Evolutionary conservation across 768 basidiomycete genomes (phyloP).

Genomic region (Suillus plorans): DNA sequence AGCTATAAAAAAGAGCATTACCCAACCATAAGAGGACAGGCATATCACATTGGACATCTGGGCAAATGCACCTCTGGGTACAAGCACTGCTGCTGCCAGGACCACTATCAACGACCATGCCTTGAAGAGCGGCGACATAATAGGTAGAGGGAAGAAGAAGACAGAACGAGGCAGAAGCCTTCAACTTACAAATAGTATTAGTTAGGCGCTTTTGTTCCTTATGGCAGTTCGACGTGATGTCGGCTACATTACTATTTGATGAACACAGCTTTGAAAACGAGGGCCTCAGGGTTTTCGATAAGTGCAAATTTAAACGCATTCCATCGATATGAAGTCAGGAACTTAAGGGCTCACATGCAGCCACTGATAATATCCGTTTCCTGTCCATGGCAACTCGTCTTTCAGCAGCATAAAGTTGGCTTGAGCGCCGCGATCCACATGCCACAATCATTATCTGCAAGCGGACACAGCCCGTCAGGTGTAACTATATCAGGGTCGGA

Average conservation of each 20-base stretch:
- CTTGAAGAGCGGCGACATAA: slow-evolving; percentile 7
- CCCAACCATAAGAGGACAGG: slow-evolving; percentile 25
- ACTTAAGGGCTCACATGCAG: too few species aligned
- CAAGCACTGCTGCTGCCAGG: slow-evolving; percentile 18
- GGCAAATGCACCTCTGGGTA: slow-evolving; percentile 18
- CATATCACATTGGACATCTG: slow-evolving; percentile 27
- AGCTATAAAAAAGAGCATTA: slow-evolving; percentile 9
- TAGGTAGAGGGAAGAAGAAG: slow-evolving; percentile 9
- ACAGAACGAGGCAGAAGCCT: background rate
- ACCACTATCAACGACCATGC: slow-evolving; percentile 19
- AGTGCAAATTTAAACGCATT: background rate
- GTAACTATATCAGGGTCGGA: too few species aligned
- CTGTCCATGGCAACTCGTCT: too few species aligned
- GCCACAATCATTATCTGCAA: too few species aligned
- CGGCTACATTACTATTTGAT: background rate
- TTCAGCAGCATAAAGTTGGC: too few species aligned
- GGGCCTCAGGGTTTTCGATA: background rate
- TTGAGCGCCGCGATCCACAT: too few species aligned
- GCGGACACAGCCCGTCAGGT: too few species aligned
- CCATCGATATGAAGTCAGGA: too few species aligned
- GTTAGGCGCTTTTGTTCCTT: slow-evolving; percentile 11
- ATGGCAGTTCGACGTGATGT: slow-evolving; percentile 11
- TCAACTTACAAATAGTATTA: background rate
- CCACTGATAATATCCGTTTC: too few species aligned
- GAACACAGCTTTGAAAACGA: background rate